Conservation (phyloP, 2,329 filamentous ascomycete species). For the Colletotrichum plurivorum region DNA sequence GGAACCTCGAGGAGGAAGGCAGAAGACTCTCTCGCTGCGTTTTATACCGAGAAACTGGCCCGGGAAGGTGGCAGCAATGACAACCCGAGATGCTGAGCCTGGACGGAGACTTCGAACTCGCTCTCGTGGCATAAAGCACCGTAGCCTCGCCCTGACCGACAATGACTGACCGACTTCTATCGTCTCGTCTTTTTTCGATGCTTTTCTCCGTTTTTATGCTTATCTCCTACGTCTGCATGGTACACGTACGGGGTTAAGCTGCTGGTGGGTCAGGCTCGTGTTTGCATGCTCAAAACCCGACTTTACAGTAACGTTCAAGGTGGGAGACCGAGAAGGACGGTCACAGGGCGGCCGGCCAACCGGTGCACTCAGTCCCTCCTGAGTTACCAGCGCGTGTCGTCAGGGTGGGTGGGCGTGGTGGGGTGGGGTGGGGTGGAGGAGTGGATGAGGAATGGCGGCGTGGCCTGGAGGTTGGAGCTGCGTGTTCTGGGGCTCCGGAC, state of each 20-base stretch:
- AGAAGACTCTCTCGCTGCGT: constrained; percentile 15
- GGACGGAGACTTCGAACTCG: background rate
- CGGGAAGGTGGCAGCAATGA: constrained; percentile 29
- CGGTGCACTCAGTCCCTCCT: background rate
- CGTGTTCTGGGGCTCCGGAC: constrained; percentile 14
- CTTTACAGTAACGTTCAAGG: constrained; percentile 27
- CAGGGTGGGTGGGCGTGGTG: constrained; percentile 25
- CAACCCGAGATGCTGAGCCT: constrained; percentile 16
- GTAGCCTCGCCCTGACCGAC: background rate
- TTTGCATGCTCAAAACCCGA: constrained; percentile 3
- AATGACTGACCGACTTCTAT: background rate
- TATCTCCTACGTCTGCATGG: constrained; percentile 13
- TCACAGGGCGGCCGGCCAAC: background rate
- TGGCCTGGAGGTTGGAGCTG: background rate
- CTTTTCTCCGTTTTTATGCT: background rate
- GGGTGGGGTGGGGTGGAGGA: constrained; percentile 14
- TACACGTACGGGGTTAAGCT: constrained; percentile 16
- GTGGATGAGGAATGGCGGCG: background rate
- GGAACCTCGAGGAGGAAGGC: constrained; percentile 6
- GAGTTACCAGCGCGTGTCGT: constrained; percentile 18
- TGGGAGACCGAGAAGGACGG: background rate
- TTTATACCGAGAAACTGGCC: constrained; percentile 25
- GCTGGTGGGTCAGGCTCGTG: constrained; percentile 5
- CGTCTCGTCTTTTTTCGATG: background rate
- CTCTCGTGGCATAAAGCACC: constrained; percentile 30